Percentiles rank a stretch among this genome's conserved stretches.
Conservation (phyloP, 2,329 filamentous ascomycete species). For the Xylariales sp. region DNA sequence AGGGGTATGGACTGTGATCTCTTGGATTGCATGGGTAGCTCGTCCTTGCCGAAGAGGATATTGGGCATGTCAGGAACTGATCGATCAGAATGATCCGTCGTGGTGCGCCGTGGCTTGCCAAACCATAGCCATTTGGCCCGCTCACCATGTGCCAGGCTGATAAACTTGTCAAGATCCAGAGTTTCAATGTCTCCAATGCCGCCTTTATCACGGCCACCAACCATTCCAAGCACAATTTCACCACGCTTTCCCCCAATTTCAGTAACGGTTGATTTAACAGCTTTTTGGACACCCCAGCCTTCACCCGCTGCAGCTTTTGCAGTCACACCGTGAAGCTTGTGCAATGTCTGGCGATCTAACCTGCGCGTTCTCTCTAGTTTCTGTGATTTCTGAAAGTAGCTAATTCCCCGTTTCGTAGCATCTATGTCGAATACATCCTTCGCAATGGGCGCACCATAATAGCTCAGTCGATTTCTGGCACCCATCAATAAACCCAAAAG, state of each 20-base stretch:
- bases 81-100: slow-evolving; percentile 40
- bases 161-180: slow-evolving; percentile 79
- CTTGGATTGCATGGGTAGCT: slow-evolving; percentile 40
- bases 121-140: slow-evolving; percentile 92
- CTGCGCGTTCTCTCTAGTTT: slow-evolving; percentile 74
- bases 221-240: slow-evolving; percentile 94
- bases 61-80: slow-evolving; percentile 40
- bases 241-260: slow-evolving; percentile 92
- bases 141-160: slow-evolving; percentile 73
- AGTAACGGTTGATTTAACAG: slow-evolving; percentile 91
- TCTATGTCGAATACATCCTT: slow-evolving; percentile 92
- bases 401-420: slow-evolving; percentile 76
- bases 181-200: slow-evolving; percentile 93
- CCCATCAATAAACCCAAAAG: slow-evolving; percentile 85
- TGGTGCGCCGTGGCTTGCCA: slow-evolving; percentile 73
- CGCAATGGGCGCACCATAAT: slow-evolving; percentile 74
- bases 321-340: slow-evolving; percentile 75
- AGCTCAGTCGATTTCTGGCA: slow-evolving; percentile 82
- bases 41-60: slow-evolving; percentile 54
- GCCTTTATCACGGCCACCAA: slow-evolving; percentile 78
- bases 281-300: slow-evolving; percentile 86
- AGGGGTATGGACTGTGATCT: slow-evolving; percentile 45
- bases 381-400: slow-evolving; percentile 84
- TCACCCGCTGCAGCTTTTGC: slow-evolving; percentile 87
- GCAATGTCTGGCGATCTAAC: slow-evolving; percentile 78